Percentiles rank a stretch among this genome's conserved stretches.
Evolutionary conservation across 2,329 filamentous ascomycete species (phyloP).

Genomic region (Diatrype stigma): DNA sequence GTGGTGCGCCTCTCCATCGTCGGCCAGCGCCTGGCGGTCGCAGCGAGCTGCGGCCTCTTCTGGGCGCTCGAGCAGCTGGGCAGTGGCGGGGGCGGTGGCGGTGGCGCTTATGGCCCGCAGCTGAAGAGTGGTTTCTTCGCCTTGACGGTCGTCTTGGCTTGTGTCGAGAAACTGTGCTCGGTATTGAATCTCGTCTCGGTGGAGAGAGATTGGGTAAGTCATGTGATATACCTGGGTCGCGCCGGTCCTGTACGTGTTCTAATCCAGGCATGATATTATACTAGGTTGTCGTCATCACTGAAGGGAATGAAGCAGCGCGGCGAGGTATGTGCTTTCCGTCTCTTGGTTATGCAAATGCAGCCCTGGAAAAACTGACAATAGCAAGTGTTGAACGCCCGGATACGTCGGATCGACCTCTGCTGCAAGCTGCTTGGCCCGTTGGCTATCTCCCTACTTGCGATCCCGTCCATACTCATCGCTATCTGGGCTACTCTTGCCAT

Average conservation of each 20-base stretch:
- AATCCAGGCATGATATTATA: no score
- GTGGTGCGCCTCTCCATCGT: conserved; percentile 49
- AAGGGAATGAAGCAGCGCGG: conserved; percentile 28
- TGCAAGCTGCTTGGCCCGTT: conserved; percentile 55
- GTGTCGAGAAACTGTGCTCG: conserved; percentile 63
- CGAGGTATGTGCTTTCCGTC: conserved; percentile 8
- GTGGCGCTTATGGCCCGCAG: conserved; percentile 1
- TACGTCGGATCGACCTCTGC: conserved; percentile 55
- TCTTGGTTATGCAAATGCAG: background rate
- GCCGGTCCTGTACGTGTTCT: conserved; percentile 9
- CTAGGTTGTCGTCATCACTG: conserved; percentile 45
- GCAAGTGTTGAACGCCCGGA: conserved; percentile 45
- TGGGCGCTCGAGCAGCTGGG: conserved; percentile 24
- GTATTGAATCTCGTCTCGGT: conserved; percentile 64
- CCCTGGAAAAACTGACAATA: background rate
- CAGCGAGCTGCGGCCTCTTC: conserved; percentile 43
- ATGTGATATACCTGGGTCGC: conserved; percentile 1
- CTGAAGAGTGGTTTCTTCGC: conserved; percentile 30
- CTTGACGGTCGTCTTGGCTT: conserved; percentile 49
- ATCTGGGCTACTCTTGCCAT: conserved; percentile 43
- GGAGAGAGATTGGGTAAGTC: conserved; percentile 63
- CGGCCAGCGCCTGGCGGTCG: conserved; percentile 40
- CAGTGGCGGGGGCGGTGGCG: conserved; percentile 3
- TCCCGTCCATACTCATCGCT: conserved; percentile 39
- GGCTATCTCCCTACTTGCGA: conserved; percentile 44